phyloP scores from a whole-genome alignment of 108 stramenopile species.

The Chaetoceros tenuissimus region DNA sequence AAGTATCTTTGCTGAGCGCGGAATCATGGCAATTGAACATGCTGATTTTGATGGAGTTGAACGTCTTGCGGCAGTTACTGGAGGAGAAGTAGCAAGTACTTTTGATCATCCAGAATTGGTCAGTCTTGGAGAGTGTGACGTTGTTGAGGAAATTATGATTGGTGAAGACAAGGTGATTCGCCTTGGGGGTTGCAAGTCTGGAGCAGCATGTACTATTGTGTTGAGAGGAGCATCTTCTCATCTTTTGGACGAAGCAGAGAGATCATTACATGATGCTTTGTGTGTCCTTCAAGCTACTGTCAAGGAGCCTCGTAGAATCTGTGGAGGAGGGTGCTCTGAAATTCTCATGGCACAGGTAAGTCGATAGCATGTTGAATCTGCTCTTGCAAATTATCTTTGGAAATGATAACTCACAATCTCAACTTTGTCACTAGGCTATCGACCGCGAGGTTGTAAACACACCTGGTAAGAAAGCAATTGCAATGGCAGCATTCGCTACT shows the following conservation, averaged over 20 bases:
- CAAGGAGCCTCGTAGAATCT: constrained; percentile 90
- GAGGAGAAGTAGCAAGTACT: constrained; percentile 95
- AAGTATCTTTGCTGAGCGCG: constrained; percentile 90
- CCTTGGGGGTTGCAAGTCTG: constrained; percentile 89
- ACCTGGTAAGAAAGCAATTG: constrained; percentile 95
- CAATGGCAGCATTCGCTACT: constrained; percentile 95
- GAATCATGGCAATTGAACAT: constrained; percentile 99
- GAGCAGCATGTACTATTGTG: constrained; percentile 96
- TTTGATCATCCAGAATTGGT: constrained; percentile 97
- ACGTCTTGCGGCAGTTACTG: constrained; percentile 92
- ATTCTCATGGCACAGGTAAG: constrained; percentile 65
- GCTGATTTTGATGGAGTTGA: constrained; percentile 99
- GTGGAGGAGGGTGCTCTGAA: constrained; percentile 97
- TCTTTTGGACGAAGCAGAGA: constrained; percentile 95
- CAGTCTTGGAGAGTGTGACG: constrained; percentile 87
- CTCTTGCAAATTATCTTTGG: too few relatives aligned
- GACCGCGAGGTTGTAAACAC: constrained; percentile 81
- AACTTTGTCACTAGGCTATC: constrained; percentile 63
- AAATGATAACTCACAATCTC: too few relatives aligned
- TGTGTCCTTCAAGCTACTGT: constrained; percentile 93
- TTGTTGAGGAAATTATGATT: constrained; percentile 91
- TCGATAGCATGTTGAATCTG: not conserved
- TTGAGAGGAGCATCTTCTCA: constrained; percentile 94
- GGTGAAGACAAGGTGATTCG: constrained; percentile 97
- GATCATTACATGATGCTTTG: constrained; percentile 96